phyloP scores from a whole-genome alignment of 331 rosid species.

The Cydonia oblonga region DNA sequence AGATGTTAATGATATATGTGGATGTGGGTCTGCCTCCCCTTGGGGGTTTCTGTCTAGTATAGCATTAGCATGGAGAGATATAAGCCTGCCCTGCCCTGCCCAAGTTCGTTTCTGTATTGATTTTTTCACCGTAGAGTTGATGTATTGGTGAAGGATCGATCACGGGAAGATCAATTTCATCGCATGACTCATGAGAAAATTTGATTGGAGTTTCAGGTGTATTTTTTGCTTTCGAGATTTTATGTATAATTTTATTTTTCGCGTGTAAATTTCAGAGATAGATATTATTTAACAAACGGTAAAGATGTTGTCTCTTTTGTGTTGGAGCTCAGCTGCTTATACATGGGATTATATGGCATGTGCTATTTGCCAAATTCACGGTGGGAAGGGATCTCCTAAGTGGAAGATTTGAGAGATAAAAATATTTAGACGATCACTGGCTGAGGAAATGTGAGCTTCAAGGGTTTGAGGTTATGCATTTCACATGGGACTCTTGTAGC shows the following conservation, averaged over 20 bases:
- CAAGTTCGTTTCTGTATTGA: neutral
- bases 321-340: no score
- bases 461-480: no score
- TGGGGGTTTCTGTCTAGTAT: neutral
- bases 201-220: conserved; percentile 3
- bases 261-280: neutral
- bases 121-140: conserved; percentile 24
- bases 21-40: no score
- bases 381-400: no score
- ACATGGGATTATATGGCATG: no score
- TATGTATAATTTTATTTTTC: neutral
- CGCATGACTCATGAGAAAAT: neutral
- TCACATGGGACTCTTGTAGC: no score
- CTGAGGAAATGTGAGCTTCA: no score
- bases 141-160: conserved; percentile 15
- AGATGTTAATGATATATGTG: neutral
- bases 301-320: neutral
- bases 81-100: neutral
- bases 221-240: neutral
- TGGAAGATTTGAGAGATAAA: no score
- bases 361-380: no score
- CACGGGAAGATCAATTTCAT: conserved; percentile 18
- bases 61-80: no score
- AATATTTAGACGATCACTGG: no score
- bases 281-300: neutral